These are phyloP conservation scores for Populus hybrid DNA, from an alignment of 441 rosid genomes.

Conservation along the genomic window DNA sequence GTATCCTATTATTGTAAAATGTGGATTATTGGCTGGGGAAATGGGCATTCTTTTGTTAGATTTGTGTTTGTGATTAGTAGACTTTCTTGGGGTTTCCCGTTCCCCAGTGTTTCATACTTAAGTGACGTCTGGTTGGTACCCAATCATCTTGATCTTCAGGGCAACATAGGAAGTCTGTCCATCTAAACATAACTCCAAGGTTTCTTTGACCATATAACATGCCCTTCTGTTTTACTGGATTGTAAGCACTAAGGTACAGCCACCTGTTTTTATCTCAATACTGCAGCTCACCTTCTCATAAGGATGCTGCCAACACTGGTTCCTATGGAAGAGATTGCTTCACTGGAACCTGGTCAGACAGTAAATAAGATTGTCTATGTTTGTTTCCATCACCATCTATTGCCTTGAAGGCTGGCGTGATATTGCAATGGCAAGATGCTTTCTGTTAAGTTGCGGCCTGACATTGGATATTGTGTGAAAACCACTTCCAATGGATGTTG, in stretches of 20 bases:
- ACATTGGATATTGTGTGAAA: slow-evolving; percentile 90
- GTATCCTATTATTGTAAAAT: background rate
- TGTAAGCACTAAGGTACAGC: slow-evolving; percentile 5
- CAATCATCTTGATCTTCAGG: background rate
- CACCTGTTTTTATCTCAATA: slow-evolving; percentile 17
- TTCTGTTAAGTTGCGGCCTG: slow-evolving; percentile 84
- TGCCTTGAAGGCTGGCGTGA: slow-evolving; percentile 70
- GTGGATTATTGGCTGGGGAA: background rate
- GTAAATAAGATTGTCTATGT: slow-evolving; percentile 61
- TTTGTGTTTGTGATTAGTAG: background rate
- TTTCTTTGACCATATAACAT: background rate
- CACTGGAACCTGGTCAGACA: slow-evolving; percentile 61
- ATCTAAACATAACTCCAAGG: background rate
- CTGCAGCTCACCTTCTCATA: slow-evolving; percentile 50
- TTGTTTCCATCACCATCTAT: slow-evolving; percentile 82
- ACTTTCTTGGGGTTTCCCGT: background rate
- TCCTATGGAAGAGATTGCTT: slow-evolving; percentile 68
- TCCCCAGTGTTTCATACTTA: background rate
- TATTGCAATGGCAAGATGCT: slow-evolving; percentile 49
- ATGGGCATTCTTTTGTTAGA: background rate
- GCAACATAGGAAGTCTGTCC: background rate
- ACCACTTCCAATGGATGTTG: slow-evolving; percentile 64
- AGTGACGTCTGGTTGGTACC: background rate
- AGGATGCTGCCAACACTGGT: slow-evolving; percentile 54
- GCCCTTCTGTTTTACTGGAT: background rate